Percentiles rank a stretch among this genome's conserved stretches.
These are phyloP conservation scores for Monosporozyma aerobia DNA, from an alignment of 805 yeast species.

Conservation along the genomic window DNA sequence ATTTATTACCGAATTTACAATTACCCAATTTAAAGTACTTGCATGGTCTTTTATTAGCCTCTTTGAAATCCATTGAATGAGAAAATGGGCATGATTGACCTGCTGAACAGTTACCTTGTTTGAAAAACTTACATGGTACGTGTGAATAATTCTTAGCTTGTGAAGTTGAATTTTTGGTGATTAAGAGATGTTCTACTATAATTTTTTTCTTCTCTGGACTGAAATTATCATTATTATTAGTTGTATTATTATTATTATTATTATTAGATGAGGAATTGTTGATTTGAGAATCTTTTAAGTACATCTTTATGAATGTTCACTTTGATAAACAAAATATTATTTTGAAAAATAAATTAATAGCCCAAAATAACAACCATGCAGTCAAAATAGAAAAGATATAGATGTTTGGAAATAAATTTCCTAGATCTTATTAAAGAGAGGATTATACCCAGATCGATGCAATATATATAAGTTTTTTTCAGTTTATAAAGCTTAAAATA, in stretches of 20 bases:
- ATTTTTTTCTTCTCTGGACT: slow-evolving; percentile 21
- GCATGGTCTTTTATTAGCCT: slow-evolving; percentile 44
- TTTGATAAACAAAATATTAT: background rate
- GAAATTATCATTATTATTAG: slow-evolving; percentile 4
- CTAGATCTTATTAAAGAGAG: background rate
- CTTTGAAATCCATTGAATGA: slow-evolving; percentile 55
- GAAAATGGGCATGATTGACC: slow-evolving; percentile 88
- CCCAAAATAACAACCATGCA: background rate
- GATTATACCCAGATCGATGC: too few relatives aligned
- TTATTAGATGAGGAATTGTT: background rate
- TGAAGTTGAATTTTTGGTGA: slow-evolving; percentile 18
- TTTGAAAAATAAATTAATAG: background rate
- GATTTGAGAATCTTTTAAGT: background rate
- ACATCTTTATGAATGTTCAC: background rate
- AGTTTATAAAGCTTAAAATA: too few relatives aligned
- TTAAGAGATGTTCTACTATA: slow-evolving; percentile 20
- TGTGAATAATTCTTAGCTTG: slow-evolving; percentile 41
- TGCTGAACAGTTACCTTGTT: slow-evolving; percentile 92
- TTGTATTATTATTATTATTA: background rate
- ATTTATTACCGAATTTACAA: slow-evolving; percentile 88
- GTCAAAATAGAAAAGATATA: background rate
- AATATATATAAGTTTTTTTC: too few relatives aligned
- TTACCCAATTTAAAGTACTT: slow-evolving; percentile 94
- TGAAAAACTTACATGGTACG: slow-evolving; percentile 91
- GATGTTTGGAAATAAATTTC: too few relatives aligned